A percentile compares a stretch with the other conserved stretches of the same genome.
These are phyloP conservation scores for Cyberlindnera japonica DNA, from an alignment of 805 yeast species.

Conservation along the genomic window DNA sequence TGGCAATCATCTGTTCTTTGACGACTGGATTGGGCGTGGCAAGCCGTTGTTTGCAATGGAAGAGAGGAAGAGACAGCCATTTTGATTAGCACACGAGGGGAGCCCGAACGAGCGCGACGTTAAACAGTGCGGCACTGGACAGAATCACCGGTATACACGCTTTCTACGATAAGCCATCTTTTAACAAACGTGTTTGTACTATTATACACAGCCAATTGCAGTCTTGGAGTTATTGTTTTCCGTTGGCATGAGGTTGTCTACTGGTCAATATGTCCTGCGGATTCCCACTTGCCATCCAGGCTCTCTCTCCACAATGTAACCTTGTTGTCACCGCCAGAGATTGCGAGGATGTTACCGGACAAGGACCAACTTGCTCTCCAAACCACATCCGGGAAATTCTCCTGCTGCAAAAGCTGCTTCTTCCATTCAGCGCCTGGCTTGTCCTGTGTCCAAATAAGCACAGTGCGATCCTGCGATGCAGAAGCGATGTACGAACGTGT, in stretches of 20 bases:
- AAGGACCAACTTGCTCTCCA: constrained; percentile 99
- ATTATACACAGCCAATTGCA: not conserved
- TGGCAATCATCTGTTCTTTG: constrained; percentile 5
- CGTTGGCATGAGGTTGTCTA: no score
- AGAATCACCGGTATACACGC: no score
- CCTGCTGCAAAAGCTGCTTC: constrained; percentile 67
- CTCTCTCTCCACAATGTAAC: constrained; percentile 97
- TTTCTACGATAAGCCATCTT: no score
- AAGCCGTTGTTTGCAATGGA: not conserved
- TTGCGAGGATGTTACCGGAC: constrained; percentile 92
- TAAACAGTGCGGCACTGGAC: no score
- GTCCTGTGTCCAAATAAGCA: constrained; percentile 91
- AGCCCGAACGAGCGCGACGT: no score
- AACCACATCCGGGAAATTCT: constrained; percentile 91
- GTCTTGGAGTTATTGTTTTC: no score
- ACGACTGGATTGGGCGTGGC: not conserved
- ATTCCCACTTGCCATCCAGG: constrained; percentile 90
- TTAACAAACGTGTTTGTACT: no score
- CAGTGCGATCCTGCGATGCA: constrained; percentile 95
- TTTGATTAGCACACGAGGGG: no score
- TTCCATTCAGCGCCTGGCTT: constrained; percentile 68
- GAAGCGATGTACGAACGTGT: constrained; percentile 89
- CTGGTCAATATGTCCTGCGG: constrained; percentile 94
- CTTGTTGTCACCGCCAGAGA: constrained; percentile 94
- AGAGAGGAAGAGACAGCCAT: no score